Evolutionary conservation across 768 basidiomycete genomes (phyloP).

Genomic region (Lentinula detonsa): DNA sequence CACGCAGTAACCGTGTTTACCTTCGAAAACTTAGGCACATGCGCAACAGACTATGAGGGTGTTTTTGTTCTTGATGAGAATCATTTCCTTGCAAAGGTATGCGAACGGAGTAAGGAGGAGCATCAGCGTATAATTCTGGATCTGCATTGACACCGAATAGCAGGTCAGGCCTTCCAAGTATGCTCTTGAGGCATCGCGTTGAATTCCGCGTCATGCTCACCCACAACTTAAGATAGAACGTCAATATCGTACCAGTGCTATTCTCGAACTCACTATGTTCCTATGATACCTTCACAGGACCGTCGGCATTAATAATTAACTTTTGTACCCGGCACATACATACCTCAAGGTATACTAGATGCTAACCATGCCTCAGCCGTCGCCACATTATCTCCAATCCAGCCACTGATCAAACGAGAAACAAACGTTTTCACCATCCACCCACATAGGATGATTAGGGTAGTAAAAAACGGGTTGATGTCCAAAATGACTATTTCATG

Average conservation of each 20-base stretch:
- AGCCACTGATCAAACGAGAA: slow-evolving; percentile 53
- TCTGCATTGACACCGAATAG: background rate
- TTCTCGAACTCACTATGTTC: background rate
- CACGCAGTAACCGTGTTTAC: background rate
- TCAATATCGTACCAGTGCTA: background rate
- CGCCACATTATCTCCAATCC: slow-evolving; percentile 57
- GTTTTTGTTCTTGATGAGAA: background rate
- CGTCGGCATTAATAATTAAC: background rate
- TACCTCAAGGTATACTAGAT: slow-evolving; percentile 66
- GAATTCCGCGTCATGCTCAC: background rate
- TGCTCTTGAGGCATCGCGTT: background rate
- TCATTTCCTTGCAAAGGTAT: background rate
- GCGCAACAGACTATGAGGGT: background rate
- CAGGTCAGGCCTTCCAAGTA: background rate
- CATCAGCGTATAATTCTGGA: background rate
- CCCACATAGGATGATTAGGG: slow-evolving; percentile 65
- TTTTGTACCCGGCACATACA: background rate
- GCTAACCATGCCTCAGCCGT: slow-evolving; percentile 70
- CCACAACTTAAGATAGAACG: background rate
- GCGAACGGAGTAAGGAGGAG: background rate
- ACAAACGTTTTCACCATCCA: slow-evolving; percentile 68
- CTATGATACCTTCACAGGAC: too few relatives aligned
- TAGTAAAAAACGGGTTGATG: slow-evolving; percentile 67
- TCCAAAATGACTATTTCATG: slow-evolving; percentile 62
- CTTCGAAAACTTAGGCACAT: background rate